Conservation (phyloP, 2,329 filamentous ascomycete species). For the Bretziella fagacearum region DNA sequence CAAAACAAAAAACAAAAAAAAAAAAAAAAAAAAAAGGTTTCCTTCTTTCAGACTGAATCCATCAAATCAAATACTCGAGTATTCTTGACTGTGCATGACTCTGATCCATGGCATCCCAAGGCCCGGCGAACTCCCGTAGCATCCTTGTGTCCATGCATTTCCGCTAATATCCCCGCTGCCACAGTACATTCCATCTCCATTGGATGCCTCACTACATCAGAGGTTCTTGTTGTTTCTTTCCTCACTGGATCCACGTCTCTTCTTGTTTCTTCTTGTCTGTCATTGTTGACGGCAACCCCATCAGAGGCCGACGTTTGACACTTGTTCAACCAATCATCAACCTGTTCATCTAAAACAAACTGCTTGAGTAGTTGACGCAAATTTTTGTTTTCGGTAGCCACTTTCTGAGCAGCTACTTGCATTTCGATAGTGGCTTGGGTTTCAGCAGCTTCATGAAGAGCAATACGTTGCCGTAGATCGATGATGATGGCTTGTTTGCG, state of each 20-base stretch:
- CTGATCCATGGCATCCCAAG: conserved; percentile 6
- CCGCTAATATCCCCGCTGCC: conserved; percentile 5
- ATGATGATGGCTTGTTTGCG: conserved; percentile 9
- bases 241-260: background rate
- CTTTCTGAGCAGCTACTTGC: conserved; percentile 1
- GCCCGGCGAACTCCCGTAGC: background rate
- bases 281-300: background rate
- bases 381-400: background rate
- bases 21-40: background rate
- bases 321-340: background rate
- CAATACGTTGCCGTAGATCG: conserved; percentile 1
- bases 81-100: conserved; percentile 6
- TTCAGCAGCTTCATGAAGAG: conserved; percentile 2
- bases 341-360: background rate
- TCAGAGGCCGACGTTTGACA: background rate
- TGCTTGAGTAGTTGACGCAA: background rate
- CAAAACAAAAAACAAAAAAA: background rate
- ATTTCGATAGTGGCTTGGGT: conserved; percentile 6
- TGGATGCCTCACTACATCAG: background rate
- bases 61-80: conserved; percentile 10
- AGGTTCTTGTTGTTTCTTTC: background rate
- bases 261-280: background rate
- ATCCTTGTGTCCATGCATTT: conserved; percentile 3
- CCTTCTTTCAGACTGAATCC: conserved; percentile 7
- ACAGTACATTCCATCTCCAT: conserved; percentile 8